These are phyloP conservation scores for Ogataea methanolica DNA, from an alignment of 805 yeast species.

Conservation along the genomic window DNA sequence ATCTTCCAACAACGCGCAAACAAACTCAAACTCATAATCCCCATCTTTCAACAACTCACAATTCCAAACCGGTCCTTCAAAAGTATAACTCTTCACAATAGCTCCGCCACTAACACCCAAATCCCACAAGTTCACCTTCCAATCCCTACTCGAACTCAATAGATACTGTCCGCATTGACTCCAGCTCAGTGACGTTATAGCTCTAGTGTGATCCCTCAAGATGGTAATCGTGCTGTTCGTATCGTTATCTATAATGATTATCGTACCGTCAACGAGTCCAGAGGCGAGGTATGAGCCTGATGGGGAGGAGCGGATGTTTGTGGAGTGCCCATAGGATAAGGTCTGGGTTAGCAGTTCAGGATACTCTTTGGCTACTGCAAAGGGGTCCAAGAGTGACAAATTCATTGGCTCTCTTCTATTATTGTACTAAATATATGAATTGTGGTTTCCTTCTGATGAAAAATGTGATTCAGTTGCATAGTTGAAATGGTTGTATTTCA, in stretches of 20 bases:
- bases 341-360: constrained; percentile 82
- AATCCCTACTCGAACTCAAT: constrained; percentile 72
- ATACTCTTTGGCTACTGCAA: constrained; percentile 84
- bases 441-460: too few relatives aligned
- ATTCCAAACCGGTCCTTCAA: constrained; percentile 74
- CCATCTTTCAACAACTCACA: constrained; percentile 35
- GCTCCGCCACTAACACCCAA: constrained; percentile 34
- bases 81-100: constrained; percentile 39
- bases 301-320: constrained; percentile 61
- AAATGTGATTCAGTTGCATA: too few relatives aligned
- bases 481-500: too few relatives aligned
- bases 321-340: constrained; percentile 60
- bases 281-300: constrained; percentile 85
- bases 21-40: constrained; percentile 36
- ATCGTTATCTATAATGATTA: constrained; percentile 69
- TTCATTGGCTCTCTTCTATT: constrained; percentile 45
- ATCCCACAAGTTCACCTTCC: constrained; percentile 83
- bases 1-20: constrained; percentile 65
- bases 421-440: too few relatives aligned
- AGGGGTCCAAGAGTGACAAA: constrained; percentile 80
- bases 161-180: constrained; percentile 65
- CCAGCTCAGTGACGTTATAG: constrained; percentile 76
- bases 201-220: constrained; percentile 61
- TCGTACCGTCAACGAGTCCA: constrained; percentile 70
- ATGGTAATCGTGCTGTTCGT: constrained; percentile 56